Evolutionary conservation across 148 eudicot species (phyloP), one percentile per base, ranked within the genome.

Genomic region (Chenopodium formosanum): DNA sequence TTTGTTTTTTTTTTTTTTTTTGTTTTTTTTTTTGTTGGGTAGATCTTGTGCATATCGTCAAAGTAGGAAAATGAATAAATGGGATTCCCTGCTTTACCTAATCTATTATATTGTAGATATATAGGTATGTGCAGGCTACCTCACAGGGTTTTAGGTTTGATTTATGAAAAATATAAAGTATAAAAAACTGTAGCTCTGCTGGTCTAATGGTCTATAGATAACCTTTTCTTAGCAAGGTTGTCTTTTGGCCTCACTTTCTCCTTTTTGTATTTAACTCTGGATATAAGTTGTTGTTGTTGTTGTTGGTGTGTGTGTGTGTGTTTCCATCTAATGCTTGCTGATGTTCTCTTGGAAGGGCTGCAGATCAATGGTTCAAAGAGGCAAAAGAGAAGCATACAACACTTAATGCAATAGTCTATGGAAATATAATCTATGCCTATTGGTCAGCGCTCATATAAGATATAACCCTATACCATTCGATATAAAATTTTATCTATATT

Each of bases 281-380:
- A 19, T 12, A 27, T 32, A 60, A 64, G 46, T 16, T 4, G 4
- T 9, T 14, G 9, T 31, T 27, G 44, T 37, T 37, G 32, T 31
- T 32, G 34, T 32, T 32, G 25, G 37, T 34, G 37, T 31, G 32
- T 31, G 32, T 31, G 32, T 31, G 32, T 34, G 37, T 40, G 44
- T 40, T 40, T 40, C 44, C 67, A 70, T 81, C 88, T 85, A 68
- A 87, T 74, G 78, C 76, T 86, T 86, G 48, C 52, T 84, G 86
- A 71, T 74, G 23, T 79, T 83, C 70, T 89, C 88, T 73, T 89
- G 90, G 86, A 87, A 95, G 98, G 88, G 98, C 92, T 94, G 99
- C 99, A 83, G 98, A 96, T 88, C 84, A 77, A 85, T 96, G 99
- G 97, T 96, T 96, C 79, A 84, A 82, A 90, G 97, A 90, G 91